phyloP scores from a whole-genome alignment of 2,329 filamentous ascomycete genomes.

The Parafenestella ontariensis region DNA sequence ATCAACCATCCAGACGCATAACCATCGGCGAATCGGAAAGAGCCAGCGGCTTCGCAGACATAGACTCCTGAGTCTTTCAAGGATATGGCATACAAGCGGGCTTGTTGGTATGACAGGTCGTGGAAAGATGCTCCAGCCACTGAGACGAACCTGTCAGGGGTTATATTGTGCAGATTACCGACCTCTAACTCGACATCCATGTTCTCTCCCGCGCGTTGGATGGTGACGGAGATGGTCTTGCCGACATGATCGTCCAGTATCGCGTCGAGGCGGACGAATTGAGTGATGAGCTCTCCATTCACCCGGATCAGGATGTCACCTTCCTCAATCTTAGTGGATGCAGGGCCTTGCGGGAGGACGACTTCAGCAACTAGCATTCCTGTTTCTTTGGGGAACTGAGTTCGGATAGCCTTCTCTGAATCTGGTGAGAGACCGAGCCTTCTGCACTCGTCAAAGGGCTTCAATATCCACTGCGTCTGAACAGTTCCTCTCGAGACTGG shows the following conservation, averaged over 20 bases:
- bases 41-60: constrained; percentile 92
- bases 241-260: constrained; percentile 90
- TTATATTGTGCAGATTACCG: constrained; percentile 91
- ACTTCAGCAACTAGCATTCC: constrained; percentile 98
- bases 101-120: constrained; percentile 95
- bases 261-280: constrained; percentile 90
- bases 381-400: constrained; percentile 87
- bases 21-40: constrained; percentile 88
- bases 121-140: constrained; percentile 96
- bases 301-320: constrained; percentile 93
- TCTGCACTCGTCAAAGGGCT: constrained; percentile 96
- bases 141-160: constrained; percentile 92
- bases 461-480: constrained; percentile 95
- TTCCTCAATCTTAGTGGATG: constrained; percentile 85
- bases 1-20: constrained; percentile 93
- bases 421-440: constrained; percentile 82
- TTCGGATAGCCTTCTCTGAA: constrained; percentile 85
- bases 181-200: constrained; percentile 84
- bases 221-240: constrained; percentile 75
- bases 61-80: constrained; percentile 81
- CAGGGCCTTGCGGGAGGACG: constrained; percentile 88
- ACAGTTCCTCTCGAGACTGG: constrained; percentile 92
- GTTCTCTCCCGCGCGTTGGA: constrained; percentile 89
- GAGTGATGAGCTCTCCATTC: constrained; percentile 89
- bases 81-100: constrained; percentile 91